These are phyloP conservation scores for Microdochium trichocladiopsis DNA, from an alignment of 2,329 filamentous ascomycete species.

Conservation along the genomic window DNA sequence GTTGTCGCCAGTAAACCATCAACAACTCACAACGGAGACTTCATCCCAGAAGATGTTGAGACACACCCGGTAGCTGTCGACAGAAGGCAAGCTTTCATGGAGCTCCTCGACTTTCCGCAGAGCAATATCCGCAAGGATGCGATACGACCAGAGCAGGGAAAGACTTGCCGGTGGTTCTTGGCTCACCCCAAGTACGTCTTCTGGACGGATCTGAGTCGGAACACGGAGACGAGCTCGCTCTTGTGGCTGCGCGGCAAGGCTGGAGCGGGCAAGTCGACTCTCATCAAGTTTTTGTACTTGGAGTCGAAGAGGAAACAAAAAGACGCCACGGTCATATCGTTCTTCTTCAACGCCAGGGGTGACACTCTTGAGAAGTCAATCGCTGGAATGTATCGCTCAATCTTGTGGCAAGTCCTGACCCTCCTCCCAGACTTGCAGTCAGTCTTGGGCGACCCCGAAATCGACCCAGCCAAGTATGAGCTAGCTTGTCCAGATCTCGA, in stretches of 20 bases:
- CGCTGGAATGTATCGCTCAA: constrained; percentile 40
- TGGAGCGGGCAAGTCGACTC: constrained; percentile 26
- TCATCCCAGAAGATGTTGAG: too few species aligned
- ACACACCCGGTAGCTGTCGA: too few species aligned
- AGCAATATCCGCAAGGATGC: too few species aligned
- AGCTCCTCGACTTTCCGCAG: too few species aligned
- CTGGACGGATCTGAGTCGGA: too few species aligned
- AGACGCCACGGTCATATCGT: constrained; percentile 23
- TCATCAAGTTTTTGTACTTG: constrained; percentile 32
- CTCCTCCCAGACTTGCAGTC: constrained; percentile 22
- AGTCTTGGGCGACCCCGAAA: constrained; percentile 14
- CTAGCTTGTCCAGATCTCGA: constrained; percentile 3
- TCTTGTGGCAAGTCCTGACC: constrained; percentile 37
- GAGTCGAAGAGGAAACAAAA: too few species aligned
- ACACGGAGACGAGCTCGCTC: constrained; percentile 24
- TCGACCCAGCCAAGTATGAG: not conserved
- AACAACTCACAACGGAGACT: too few species aligned
- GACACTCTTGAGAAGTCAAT: constrained; percentile 33
- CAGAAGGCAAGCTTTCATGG: too few species aligned
- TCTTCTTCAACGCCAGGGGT: constrained; percentile 43
- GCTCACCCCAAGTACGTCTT: constrained; percentile 19
- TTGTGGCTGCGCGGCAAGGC: constrained; percentile 27
- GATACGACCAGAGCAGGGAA: constrained; percentile 7
- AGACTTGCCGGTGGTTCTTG: constrained; percentile 35
- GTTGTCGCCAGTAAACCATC: too few species aligned